A percentile compares a stretch with the other conserved stretches of the same genome.
These are phyloP conservation scores for Harringtonia lauricola DNA, from an alignment of 2,329 filamentous ascomycete species.

Conservation along the genomic window DNA sequence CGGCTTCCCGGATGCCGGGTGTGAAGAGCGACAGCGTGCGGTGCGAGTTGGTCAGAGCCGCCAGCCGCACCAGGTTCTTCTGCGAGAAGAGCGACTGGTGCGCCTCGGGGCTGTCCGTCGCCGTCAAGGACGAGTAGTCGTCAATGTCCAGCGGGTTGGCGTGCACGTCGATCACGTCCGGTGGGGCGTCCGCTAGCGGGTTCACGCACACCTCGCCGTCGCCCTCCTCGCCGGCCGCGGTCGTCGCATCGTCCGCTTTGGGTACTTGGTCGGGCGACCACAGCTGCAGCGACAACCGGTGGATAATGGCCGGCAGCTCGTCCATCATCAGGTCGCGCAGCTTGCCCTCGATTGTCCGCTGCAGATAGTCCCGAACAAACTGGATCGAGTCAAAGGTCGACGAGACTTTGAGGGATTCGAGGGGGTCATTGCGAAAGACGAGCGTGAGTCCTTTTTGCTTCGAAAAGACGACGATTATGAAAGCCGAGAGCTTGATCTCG, in stretches of 20 bases:
- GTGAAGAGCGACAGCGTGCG: constrained; percentile 86
- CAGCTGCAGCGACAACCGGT: constrained; percentile 75
- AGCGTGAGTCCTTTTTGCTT: constrained; percentile 94
- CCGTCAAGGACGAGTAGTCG: constrained; percentile 63
- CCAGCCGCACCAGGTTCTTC: constrained; percentile 79
- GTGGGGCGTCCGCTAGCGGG: constrained; percentile 69
- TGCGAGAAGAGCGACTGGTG: constrained; percentile 92
- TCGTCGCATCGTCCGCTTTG: constrained; percentile 53
- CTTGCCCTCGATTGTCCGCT: constrained; percentile 91
- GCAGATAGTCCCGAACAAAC: constrained; percentile 93
- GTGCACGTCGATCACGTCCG: constrained; percentile 71
- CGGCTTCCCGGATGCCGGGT: constrained; percentile 76
- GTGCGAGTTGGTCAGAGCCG: constrained; percentile 76
- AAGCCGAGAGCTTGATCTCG: constrained; percentile 89
- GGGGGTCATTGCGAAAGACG: constrained; percentile 94
- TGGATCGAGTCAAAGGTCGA: constrained; percentile 98
- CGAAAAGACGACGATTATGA: constrained; percentile 96
- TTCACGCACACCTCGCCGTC: constrained; percentile 55
- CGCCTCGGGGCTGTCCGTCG: constrained; percentile 70
- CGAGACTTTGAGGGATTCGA: constrained; percentile 95
- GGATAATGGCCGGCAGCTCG: constrained; percentile 91
- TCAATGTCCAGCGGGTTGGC: constrained; percentile 67
- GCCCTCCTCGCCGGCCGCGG: constrained; percentile 37
- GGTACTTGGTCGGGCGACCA: constrained; percentile 81
- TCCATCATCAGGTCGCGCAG: constrained; percentile 94